Evolutionary conservation across 202 grass and related monocot species (phyloP).

Genomic region (Zizania palustris): DNA sequence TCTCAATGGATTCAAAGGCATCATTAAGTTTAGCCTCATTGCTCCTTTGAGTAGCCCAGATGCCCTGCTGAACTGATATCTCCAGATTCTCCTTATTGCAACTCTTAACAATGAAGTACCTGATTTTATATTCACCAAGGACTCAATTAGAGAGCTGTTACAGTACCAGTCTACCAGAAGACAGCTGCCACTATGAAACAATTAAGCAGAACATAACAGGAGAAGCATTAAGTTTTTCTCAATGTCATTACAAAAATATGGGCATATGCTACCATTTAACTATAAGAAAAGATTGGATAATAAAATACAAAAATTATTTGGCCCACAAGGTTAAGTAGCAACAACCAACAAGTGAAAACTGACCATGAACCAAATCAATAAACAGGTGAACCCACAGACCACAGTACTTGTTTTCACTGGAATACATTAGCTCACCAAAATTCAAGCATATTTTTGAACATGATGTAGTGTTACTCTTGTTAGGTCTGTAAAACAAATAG

Average conservation of each 20-base stretch:
- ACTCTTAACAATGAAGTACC: constrained; percentile 99
- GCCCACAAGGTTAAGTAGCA: constrained; percentile 5
- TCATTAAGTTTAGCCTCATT: constrained; percentile 99
- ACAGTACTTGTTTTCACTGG: constrained; percentile 4
- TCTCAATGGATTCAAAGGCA: constrained; percentile 96
- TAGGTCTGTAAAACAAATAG: constrained; percentile 21
- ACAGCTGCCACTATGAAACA: constrained; percentile 27
- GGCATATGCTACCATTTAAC: background rate
- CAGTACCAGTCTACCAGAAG: constrained; percentile 5
- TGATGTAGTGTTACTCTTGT: background rate
- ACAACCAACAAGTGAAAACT: constrained; percentile 21
- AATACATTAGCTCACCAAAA: constrained; percentile 7
- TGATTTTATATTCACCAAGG: constrained; percentile 53
- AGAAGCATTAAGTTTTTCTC: background rate
- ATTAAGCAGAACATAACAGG: constrained; percentile 36
- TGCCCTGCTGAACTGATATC: constrained; percentile 96
- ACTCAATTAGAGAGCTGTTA: constrained; percentile 46
- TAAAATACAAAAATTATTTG: constrained; percentile 28
- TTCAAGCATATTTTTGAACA: background rate
- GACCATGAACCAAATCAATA: constrained; percentile 10
- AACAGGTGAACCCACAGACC: background rate
- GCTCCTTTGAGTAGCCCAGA: constrained; percentile 97
- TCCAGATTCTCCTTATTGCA: constrained; percentile 97
- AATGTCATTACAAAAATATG: constrained; percentile 12
- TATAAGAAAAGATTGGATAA: constrained; percentile 24